A percentile compares a stretch with the other conserved stretches of the same genome.
These are phyloP conservation scores for Chloranthus sessilifolius DNA, from an alignment of 164 flowering plant genomes.

Conservation along the genomic window DNA sequence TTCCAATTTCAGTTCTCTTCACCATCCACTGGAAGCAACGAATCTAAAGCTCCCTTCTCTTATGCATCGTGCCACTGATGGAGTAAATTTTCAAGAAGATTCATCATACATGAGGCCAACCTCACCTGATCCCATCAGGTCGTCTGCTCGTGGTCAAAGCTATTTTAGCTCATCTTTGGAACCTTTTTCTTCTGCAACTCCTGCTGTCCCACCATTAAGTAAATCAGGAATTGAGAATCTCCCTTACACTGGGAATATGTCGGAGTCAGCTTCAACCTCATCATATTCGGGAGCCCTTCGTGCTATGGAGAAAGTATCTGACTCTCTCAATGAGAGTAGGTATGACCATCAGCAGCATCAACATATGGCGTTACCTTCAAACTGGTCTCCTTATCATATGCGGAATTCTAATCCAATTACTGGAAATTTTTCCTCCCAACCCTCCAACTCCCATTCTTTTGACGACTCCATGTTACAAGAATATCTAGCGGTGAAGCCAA, in stretches of 20 bases:
- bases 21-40: slow-evolving; percentile 31
- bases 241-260: slow-evolving; percentile 20
- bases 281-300: slow-evolving; percentile 23
- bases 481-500: slow-evolving; percentile 19
- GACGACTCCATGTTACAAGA: slow-evolving; percentile 25
- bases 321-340: slow-evolving; percentile 26
- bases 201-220: slow-evolving; percentile 21
- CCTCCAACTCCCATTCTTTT: slow-evolving; percentile 12
- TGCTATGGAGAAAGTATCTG: slow-evolving; percentile 19
- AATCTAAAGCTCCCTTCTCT: slow-evolving; percentile 29
- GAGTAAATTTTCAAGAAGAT: slow-evolving; percentile 25
- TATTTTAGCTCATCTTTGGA: slow-evolving; percentile 22
- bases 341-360: slow-evolving; percentile 30
- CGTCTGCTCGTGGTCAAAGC: slow-evolving; percentile 13
- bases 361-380: slow-evolving; percentile 25
- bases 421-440: slow-evolving; percentile 27
- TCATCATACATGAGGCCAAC: slow-evolving; percentile 21
- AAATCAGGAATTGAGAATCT: slow-evolving; percentile 24
- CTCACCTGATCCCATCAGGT: slow-evolving; percentile 26
- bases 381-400: slow-evolving; percentile 35
- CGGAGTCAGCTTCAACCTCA: slow-evolving; percentile 23
- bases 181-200: slow-evolving; percentile 22
- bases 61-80: not conserved
- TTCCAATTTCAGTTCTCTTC: slow-evolving; percentile 38
- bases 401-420: slow-evolving; percentile 26